phyloP scores from a whole-genome alignment of 2,329 filamentous ascomycete species.

The Acarospora socialis region DNA sequence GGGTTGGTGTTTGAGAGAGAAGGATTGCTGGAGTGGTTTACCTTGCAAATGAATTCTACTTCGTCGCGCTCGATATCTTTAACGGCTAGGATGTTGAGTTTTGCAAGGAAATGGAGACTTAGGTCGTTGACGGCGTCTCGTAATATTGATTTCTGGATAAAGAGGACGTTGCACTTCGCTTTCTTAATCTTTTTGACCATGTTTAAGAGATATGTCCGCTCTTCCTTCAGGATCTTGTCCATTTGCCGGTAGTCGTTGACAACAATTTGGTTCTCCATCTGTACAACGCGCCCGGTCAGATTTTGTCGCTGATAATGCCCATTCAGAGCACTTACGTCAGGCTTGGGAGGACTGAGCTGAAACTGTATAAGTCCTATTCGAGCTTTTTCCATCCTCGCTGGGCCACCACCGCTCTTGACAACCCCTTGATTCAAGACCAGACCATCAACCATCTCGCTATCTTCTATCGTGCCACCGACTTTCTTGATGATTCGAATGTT shows the following conservation, averaged over 20 bases:
- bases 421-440: slow-evolving; percentile 84
- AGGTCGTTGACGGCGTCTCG: slow-evolving; percentile 96
- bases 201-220: slow-evolving; percentile 93
- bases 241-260: slow-evolving; percentile 99
- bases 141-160: slow-evolving; percentile 97
- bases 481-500: slow-evolving; percentile 98
- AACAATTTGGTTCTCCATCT: slow-evolving; percentile 99
- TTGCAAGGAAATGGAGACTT: slow-evolving; percentile 91
- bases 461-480: slow-evolving; percentile 93
- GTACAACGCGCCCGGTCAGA: no score
- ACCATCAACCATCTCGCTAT: slow-evolving; percentile 93
- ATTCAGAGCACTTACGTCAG: slow-evolving; percentile 50
- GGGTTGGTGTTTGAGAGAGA: no score
- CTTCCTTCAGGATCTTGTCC: slow-evolving; percentile 99
- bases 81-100: slow-evolving; percentile 86
- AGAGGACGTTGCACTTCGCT: slow-evolving; percentile 95
- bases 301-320: no score
- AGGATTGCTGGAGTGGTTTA: slow-evolving; percentile 6
- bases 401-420: slow-evolving; percentile 84
- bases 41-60: slow-evolving; percentile 97
- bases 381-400: slow-evolving; percentile 90
- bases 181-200: slow-evolving; percentile 99
- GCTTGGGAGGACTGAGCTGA: slow-evolving; percentile 94
- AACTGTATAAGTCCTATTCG: slow-evolving; percentile 95
- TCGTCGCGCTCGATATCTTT: slow-evolving; percentile 99